These are phyloP conservation scores for Spathaspora arborariae DNA, from an alignment of 805 yeast species.

Conservation along the genomic window DNA sequence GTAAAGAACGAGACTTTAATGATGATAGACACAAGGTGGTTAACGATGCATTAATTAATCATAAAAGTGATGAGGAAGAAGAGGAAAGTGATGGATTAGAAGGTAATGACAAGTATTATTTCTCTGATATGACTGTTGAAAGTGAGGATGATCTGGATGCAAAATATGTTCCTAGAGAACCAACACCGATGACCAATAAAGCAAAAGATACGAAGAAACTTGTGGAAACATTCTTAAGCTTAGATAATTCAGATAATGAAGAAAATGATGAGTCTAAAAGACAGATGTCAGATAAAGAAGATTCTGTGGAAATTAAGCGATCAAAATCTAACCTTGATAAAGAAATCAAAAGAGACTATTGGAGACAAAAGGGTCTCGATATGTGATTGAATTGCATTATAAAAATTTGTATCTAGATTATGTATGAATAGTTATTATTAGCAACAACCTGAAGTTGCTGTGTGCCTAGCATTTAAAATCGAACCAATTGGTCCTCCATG, in stretches of 20 bases:
- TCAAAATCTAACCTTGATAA: slow-evolving; percentile 25
- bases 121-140: slow-evolving; percentile 41
- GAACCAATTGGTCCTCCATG: slow-evolving; percentile 6
- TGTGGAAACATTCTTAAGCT: slow-evolving; percentile 20
- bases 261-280: slow-evolving; percentile 13
- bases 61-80: slow-evolving; percentile 20
- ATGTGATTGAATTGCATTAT: slow-evolving; percentile 9
- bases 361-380: slow-evolving; percentile 42
- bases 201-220: slow-evolving; percentile 11
- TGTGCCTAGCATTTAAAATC: slow-evolving; percentile 7
- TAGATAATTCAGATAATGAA: slow-evolving; percentile 13
- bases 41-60: slow-evolving; percentile 52
- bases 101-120: slow-evolving; percentile 39
- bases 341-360: slow-evolving; percentile 33
- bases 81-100: slow-evolving; percentile 31
- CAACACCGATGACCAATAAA: slow-evolving; percentile 10
- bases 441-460: slow-evolving; percentile 8
- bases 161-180: slow-evolving; percentile 4
- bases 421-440: slow-evolving; percentile 2
- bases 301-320: slow-evolving; percentile 10
- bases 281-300: slow-evolving; percentile 2
- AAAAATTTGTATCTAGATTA: neutral
- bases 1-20: slow-evolving; percentile 70
- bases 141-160: slow-evolving; percentile 21
- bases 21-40: slow-evolving; percentile 65